Evolutionary conservation across 208 protist species (phyloP), one percentile per base, ranked within the genome.

Genomic region (Trypanosoma vivax): DNA sequence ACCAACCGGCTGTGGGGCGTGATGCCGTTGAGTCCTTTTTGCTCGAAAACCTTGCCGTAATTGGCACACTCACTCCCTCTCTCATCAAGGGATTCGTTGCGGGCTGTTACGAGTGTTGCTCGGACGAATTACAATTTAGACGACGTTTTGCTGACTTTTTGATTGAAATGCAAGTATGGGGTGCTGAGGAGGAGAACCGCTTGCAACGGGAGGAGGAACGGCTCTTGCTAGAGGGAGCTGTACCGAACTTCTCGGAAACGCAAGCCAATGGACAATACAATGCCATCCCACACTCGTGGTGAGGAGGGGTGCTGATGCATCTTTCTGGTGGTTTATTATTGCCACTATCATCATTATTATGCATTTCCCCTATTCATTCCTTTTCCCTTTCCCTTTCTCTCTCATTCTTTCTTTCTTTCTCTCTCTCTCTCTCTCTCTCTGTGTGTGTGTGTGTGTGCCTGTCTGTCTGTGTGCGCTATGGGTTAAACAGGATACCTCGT

Each of bases 161-260:
- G 7, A 85, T 94, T 43, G 87, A 94, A 50, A 72, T 85, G 45
- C 51, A 78, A 30, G 76, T 94, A 18, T 94, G 87, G 83, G 87
- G 83, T 24, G 87, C 83, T 5, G 87, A 94, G 54, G 68, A 90
- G 60, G 87, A 94, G 60, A 86, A 88, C 52, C 63, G 55, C 37
- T 47, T 94, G 71, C 74, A 82, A 41, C 56, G 73, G 35, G 70
- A 82, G 45, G 79, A 93, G 25, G 75, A 83, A 51, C 75, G 69
- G 29, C 67, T 62, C 10, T 30, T 54, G 23, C 66, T 63, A 6
- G 79, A 79, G 55, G 65, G 66, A 54, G 73, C 60, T 23, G 79
- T 83, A 39, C 79, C 79, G 2, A 71, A 75, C 5, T 79, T 82
- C 52, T 50, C 78, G 10, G 52, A 27, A 40, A 50, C 70, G 9